A percentile compares a stretch with the other conserved stretches of the same genome.
These are phyloP conservation scores for Nosema muscidifuracis DNA, from an alignment of 371 early-diverging fungal genomes.

Conservation along the genomic window DNA sequence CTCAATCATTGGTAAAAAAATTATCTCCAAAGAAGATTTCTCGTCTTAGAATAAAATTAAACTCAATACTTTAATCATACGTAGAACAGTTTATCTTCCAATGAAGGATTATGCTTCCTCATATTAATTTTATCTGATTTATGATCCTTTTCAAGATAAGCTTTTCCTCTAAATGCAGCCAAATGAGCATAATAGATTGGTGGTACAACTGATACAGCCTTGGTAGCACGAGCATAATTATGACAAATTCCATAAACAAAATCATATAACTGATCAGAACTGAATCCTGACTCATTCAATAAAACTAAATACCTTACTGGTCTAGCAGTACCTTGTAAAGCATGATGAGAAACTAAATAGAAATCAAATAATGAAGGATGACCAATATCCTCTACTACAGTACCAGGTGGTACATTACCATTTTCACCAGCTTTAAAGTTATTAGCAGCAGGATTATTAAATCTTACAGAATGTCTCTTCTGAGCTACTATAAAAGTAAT, in stretches of 20 bases:
- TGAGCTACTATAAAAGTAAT: constrained; percentile 83
- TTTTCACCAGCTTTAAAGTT: constrained; percentile 5
- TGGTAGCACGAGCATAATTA: constrained; percentile 74
- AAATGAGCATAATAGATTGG: constrained; percentile 80
- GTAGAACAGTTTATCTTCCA: background rate
- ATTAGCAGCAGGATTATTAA: constrained; percentile 62
- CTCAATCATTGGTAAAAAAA: too few species aligned
- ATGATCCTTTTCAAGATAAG: constrained; percentile 31
- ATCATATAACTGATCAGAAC: constrained; percentile 69
- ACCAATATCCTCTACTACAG: constrained; percentile 76
- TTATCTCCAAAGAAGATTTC: too few species aligned
- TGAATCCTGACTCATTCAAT: constrained; percentile 73
- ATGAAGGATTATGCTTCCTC: background rate
- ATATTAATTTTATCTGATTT: background rate
- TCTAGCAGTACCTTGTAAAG: constrained; percentile 79
- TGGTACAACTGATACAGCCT: constrained; percentile 71
- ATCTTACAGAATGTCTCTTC: constrained; percentile 85
- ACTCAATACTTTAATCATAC: background rate
- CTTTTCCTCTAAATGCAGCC: constrained; percentile 65
- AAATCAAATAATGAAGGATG: constrained; percentile 78
- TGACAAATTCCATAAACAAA: constrained; percentile 78
- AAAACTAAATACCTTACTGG: constrained; percentile 78
- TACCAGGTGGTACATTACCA: constrained; percentile 77
- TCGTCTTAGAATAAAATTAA: background rate
- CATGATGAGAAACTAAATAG: constrained; percentile 77